phyloP scores from a whole-genome alignment of 2,329 filamentous ascomycete species.

The Cyanodermella asteris region DNA sequence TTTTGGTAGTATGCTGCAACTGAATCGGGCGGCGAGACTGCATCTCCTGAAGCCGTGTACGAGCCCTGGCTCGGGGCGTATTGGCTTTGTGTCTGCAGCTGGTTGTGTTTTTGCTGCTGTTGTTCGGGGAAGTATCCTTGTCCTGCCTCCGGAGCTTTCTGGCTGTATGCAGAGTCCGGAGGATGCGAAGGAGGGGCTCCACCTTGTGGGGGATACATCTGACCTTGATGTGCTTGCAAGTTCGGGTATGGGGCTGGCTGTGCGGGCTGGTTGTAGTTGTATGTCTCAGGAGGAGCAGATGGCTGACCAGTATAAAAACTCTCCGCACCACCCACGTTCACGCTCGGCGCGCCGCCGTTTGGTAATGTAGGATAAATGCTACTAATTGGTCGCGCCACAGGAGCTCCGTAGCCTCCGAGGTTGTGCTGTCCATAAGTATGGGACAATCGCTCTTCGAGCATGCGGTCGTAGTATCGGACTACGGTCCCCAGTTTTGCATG shows the following conservation, averaged over 20 bases:
- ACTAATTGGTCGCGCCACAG: constrained; percentile 26
- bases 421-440: constrained; percentile 75
- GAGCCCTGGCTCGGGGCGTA: constrained; percentile 10
- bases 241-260: constrained; percentile 13
- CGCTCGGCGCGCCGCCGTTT: constrained; percentile 25
- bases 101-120: constrained; percentile 22
- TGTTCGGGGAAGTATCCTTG: constrained; percentile 14
- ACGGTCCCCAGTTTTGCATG: constrained; percentile 92
- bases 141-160: constrained; percentile 8
- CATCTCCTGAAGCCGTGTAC: too few relatives aligned
- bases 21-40: too few relatives aligned
- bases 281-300: constrained; percentile 27
- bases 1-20: constrained; percentile 5
- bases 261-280: constrained; percentile 28
- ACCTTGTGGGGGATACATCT: constrained; percentile 4
- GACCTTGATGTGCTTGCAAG: constrained; percentile 10
- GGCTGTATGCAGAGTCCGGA: constrained; percentile 24
- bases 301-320: constrained; percentile 47
- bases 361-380: constrained; percentile 52
- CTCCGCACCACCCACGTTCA: constrained; percentile 37
- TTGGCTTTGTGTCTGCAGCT: constrained; percentile 21
- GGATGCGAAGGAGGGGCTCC: constrained; percentile 14
- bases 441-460: constrained; percentile 87
- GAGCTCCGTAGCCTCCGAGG: constrained; percentile 35
- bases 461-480: constrained; percentile 90